Evolutionary conservation across 805 yeast genomes (phyloP), one percentile per base, ranked within the genome.

Genomic region (Starmerella bombicola): DNA sequence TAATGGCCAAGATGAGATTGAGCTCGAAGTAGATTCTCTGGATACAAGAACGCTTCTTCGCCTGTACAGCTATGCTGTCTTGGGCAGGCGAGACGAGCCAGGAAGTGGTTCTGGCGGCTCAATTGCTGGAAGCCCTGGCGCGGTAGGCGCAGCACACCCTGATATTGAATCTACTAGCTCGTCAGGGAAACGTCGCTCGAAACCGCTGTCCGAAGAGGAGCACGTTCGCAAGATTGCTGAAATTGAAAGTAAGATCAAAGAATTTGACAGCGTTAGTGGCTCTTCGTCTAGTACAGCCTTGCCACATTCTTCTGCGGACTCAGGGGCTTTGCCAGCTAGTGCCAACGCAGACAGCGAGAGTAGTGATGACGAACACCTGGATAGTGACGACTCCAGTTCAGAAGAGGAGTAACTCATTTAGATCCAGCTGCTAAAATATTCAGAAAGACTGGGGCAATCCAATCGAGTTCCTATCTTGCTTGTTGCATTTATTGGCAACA

Each of bases 1-100:
- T 51, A 62, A 57, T 52, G 71, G 69, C 44, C 88, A 84, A 53
- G 97, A 88, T 43, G 97, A 91, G 65, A 91, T 91, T 46, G 98
- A 91, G 66, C 70, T 91, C 45, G 98, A 91, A 61, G 80, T 91
- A 77, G 96, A 91, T 58, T 80, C 80, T 61, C 70, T 91, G 52
- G 95, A 83, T 54, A 84, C 83, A 49, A 66, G 73, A 31, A 86
- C 96, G 1, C 71, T 88, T 40, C 64, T 82, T 58, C 81, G 82
- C 55, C 67, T 91, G 48, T 88, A 85, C 68, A 78, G 80, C 58
- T 81, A 79, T 52, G 84, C 91, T 51, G 81, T 79, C 16, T 36
- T 52, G 22, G 47, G 47, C 46, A 44, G 43, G n/a, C 46, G 46
- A 7, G 54, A 47, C 37, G 45, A 48, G 39, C 44, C 57, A 20